Base-by-base conservation (phyloP, 768 basidiomycete genomes). In the Hemileccinum rubropunctum region DNA sequence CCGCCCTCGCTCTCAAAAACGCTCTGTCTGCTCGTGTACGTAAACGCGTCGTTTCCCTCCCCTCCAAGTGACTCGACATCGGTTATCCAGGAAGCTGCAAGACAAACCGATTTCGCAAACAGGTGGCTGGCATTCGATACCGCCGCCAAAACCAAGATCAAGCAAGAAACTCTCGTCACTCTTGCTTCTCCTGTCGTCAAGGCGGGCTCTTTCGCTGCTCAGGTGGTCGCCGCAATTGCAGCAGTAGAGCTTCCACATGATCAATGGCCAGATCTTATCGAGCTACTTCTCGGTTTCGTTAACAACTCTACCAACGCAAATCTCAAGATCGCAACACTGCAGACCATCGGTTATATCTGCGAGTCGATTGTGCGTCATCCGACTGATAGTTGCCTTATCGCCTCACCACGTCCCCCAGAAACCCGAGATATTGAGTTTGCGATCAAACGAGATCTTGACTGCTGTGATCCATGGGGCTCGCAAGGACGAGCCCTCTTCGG, bases 381-480 rank as follows among this genome's bases (percentile, higher is more conserved):
- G 6, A 27, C 48, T 46, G 52, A 51, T 52, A 41, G 32, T 13
- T 17, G 26, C 1, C 23, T 49, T 47, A 40, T 47, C 37, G 23
- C 4, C 54, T 63, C 39, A 62, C 23, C 14, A n/a, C 8, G 40
- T 21, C 2, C 9, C 17, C 3, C 58, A 98, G 95, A 89, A 91
- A 82, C 94, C 95, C 11, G 93, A 95, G 59, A 87, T 97, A 51
- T 71, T 99, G 52, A 85, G 83, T 45, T 65, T 88, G 51, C 84
- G 92, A 60, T 90, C 95, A 3, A 98, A 99, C 64, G 95, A 98
- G 73, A 99, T 99, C 64, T 72, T 99, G 45, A 99, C 97, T 13
- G 95, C 95, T 9, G 97, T 99, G 50, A 95, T 99, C 43, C 95
- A 98, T 66, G 97, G 97, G 8, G 95, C 95, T 21, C 81, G 95